A percentile compares a stretch with the other conserved stretches of the same genome.
Conservation (phyloP, 2,329 filamentous ascomycete genomes). For the Trichoderma cornu-damae region DNA sequence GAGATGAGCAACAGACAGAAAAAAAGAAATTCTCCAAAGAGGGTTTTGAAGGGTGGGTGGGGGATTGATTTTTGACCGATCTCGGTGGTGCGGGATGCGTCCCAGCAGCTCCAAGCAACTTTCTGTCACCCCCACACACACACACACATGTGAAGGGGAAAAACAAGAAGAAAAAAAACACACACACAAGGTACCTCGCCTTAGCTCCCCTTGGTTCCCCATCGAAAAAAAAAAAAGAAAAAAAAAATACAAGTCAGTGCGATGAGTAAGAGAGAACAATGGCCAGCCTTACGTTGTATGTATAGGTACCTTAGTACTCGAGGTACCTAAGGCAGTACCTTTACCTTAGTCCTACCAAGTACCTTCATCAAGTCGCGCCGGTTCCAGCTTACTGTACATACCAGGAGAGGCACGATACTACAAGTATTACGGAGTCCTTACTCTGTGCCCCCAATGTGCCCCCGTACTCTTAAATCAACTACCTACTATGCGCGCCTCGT, state of each 20-base stretch:
- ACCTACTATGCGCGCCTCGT: too few species aligned
- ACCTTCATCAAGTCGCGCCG: too few species aligned
- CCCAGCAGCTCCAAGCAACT: not conserved
- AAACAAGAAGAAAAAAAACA: too few species aligned
- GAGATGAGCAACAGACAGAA: constrained; percentile 16
- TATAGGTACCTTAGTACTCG: too few species aligned
- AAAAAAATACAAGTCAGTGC: constrained; percentile 17
- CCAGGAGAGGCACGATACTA: too few species aligned
- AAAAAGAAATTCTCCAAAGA: constrained; percentile 12
- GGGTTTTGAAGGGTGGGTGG: constrained; percentile 18
- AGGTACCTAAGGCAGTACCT: too few species aligned
- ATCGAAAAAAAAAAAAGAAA: too few species aligned
- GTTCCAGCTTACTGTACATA: too few species aligned
- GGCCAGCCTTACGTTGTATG: constrained; percentile 14
- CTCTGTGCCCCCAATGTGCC: too few species aligned
- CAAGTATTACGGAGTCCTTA: too few species aligned
- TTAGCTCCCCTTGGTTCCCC: not conserved
- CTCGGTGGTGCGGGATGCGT: constrained; percentile 8
- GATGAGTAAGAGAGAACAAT: constrained; percentile 15
- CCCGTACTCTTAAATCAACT: too few species aligned
- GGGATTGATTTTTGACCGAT: constrained; percentile 13
- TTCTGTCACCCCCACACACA: not conserved
- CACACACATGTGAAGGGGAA: constrained; percentile 18
- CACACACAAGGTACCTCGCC: not conserved
- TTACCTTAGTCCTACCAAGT: too few species aligned